phyloP scores from a whole-genome alignment of 1,284 basidiomycete genomes.

The Tremellales sp. region DNA sequence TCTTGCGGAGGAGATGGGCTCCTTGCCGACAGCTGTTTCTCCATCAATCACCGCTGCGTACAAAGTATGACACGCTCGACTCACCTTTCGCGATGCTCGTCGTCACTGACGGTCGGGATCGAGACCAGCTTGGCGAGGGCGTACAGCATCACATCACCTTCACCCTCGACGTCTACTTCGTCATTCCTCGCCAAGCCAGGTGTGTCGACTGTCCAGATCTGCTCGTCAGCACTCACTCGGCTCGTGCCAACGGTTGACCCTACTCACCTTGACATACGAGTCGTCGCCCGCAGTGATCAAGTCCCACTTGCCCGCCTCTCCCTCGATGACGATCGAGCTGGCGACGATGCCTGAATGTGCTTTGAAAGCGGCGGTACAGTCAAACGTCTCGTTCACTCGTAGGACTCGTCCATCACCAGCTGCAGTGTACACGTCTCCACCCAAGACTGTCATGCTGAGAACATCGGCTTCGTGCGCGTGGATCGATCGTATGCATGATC shows the following conservation, averaged over 20 bases:
- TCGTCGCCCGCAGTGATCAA: conserved; percentile 83
- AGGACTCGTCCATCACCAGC: conserved; percentile 77
- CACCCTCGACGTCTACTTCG: conserved; percentile 31
- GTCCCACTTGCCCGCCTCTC: conserved; percentile 27
- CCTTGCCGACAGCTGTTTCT: conserved; percentile 81
- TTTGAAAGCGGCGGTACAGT: conserved; percentile 72
- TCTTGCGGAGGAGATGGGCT: conserved; percentile 83
- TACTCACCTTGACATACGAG: conserved; percentile 66
- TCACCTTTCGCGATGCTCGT: conserved; percentile 67
- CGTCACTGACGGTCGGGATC: conserved; percentile 77
- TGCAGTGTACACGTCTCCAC: conserved; percentile 74
- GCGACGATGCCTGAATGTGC: conserved; percentile 77
- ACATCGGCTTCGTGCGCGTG: conserved; percentile 83
- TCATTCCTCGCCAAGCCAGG: conserved; percentile 10
- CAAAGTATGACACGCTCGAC: neutral
- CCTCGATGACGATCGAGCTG: conserved; percentile 59
- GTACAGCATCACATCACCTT: conserved; percentile 53
- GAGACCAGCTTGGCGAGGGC: conserved; percentile 82
- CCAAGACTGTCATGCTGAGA: conserved; percentile 68
- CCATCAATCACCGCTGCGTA: neutral
- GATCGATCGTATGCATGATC: conserved; percentile 76
- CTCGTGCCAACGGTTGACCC: conserved; percentile 2
- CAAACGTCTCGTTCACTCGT: conserved; percentile 76
- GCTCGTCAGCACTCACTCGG: neutral
- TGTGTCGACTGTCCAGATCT: conserved; percentile 29